A percentile compares a stretch with the other conserved stretches of the same genome.
These are phyloP conservation scores for Scutellaria baicalensis DNA, from an alignment of 257 asterid genomes.

Conservation along the genomic window DNA sequence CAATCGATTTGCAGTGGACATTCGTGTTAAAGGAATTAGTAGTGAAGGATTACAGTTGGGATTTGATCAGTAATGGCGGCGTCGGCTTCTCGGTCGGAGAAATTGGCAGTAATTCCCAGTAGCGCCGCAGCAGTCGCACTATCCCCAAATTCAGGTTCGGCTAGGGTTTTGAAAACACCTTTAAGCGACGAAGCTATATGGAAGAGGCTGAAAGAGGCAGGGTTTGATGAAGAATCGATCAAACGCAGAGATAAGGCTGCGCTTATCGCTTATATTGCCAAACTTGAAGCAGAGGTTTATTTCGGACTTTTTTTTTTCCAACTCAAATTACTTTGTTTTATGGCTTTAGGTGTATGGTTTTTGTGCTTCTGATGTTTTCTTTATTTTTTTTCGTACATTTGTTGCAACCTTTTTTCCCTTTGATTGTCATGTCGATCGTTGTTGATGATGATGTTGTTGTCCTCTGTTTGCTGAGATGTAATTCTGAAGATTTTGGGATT, in stretches of 20 bases:
- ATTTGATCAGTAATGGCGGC: conserved; percentile 25
- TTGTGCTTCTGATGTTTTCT: background rate
- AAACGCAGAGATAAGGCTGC: conserved; percentile 90
- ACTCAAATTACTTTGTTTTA: background rate
- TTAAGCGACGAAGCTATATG: conserved; percentile 71
- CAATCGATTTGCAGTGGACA: background rate
- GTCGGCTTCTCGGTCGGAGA: conserved; percentile 54
- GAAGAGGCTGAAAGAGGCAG: conserved; percentile 82
- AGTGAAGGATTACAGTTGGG: background rate
- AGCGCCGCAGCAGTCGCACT: conserved; percentile 28
- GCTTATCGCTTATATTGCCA: conserved; percentile 81
- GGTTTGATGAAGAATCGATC: conserved; percentile 88
- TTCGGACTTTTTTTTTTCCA: background rate
- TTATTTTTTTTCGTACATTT: conserved; percentile 4
- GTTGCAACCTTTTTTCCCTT: background rate
- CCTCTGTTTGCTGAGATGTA: background rate
- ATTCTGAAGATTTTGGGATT: background rate
- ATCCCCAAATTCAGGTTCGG: conserved; percentile 38
- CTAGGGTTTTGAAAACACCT: conserved; percentile 63
- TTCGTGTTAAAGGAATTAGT: background rate
- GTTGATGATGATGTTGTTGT: no score
- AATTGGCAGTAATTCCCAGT: conserved; percentile 40
- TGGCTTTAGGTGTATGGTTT: background rate
- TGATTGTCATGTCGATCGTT: background rate
- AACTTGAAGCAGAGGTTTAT: conserved; percentile 80